A percentile compares a stretch with the other conserved stretches of the same genome.
These are phyloP conservation scores for Closterium sp. DNA, from an alignment of 139 green algal species.

Conservation along the genomic window DNA sequence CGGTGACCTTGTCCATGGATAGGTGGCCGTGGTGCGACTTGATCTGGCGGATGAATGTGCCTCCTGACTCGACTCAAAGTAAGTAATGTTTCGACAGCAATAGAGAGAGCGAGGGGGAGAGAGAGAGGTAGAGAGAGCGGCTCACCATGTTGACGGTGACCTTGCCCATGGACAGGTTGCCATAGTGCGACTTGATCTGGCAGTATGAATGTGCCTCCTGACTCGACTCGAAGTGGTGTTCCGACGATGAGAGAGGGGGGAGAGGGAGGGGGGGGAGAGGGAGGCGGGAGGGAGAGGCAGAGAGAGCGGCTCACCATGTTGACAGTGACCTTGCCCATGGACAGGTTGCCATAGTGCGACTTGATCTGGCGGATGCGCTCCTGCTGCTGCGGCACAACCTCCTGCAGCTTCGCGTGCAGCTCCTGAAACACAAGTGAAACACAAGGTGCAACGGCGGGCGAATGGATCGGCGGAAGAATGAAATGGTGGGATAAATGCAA, in stretches of 20 bases:
- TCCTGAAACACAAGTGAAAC: background rate
- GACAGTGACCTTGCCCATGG: constrained; percentile 79
- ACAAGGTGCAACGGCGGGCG: background rate
- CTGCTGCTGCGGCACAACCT: background rate
- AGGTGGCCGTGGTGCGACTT: constrained; percentile 76
- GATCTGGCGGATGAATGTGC: constrained; percentile 73
- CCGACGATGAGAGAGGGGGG: no score
- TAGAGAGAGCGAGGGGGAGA: background rate
- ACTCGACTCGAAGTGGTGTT: no score
- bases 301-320: constrained; percentile 41
- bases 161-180: constrained; percentile 72
- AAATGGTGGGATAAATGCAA: background rate
- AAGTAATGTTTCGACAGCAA: constrained; percentile 5
- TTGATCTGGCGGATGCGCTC: constrained; percentile 84
- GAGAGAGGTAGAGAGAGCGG: background rate
- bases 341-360: constrained; percentile 68
- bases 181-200: constrained; percentile 74
- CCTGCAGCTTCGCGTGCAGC: background rate
- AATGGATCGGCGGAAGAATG: background rate
- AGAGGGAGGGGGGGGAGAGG: background rate
- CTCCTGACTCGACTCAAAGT: background rate
- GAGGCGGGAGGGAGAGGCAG: background rate
- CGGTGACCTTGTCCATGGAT: constrained; percentile 76
- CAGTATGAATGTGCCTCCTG: no score
- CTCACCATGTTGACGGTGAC: constrained; percentile 67